These are phyloP conservation scores for Chenopodium berlandieri DNA, from an alignment of 148 eudicot species.

Conservation along the genomic window DNA sequence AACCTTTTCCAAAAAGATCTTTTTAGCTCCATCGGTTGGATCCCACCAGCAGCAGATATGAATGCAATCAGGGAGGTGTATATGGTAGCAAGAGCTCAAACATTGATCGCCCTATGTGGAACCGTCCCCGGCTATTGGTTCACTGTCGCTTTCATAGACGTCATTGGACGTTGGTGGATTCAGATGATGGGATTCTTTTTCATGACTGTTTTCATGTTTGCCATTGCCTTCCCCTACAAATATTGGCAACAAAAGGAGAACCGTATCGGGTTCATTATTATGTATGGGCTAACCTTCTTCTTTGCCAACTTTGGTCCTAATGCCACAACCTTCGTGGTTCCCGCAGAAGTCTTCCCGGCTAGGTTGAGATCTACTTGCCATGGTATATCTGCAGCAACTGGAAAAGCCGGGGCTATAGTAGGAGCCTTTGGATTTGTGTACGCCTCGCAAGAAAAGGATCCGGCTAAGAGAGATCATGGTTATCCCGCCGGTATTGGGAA, in stretches of 20 bases:
- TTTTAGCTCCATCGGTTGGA: slow-evolving; percentile 54
- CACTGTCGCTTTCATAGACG: slow-evolving; percentile 53
- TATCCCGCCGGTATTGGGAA: slow-evolving; percentile 36
- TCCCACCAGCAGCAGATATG: slow-evolving; percentile 49
- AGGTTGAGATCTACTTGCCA: slow-evolving; percentile 39
- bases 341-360: slow-evolving; percentile 37
- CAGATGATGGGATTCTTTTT: slow-evolving; percentile 35
- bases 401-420: slow-evolving; percentile 36
- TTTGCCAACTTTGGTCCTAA: slow-evolving; percentile 40
- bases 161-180: slow-evolving; percentile 22
- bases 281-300: slow-evolving; percentile 35
- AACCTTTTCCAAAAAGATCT: slow-evolving; percentile 72
- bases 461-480: slow-evolving; percentile 18
- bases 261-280: slow-evolving; percentile 32
- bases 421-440: slow-evolving; percentile 38
- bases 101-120: slow-evolving; percentile 55
- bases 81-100: slow-evolving; percentile 48
- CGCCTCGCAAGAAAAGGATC: slow-evolving; percentile 27
- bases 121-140: slow-evolving; percentile 78
- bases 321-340: slow-evolving; percentile 34
- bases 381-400: slow-evolving; percentile 33
- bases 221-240: slow-evolving; percentile 53
- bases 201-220: slow-evolving; percentile 81
- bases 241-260: slow-evolving; percentile 35
- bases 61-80: slow-evolving; percentile 55